Evolutionary conservation across 78 protist species (phyloP), one percentile per base, ranked within the genome.

Genomic region (Fonticula alba): DNA sequence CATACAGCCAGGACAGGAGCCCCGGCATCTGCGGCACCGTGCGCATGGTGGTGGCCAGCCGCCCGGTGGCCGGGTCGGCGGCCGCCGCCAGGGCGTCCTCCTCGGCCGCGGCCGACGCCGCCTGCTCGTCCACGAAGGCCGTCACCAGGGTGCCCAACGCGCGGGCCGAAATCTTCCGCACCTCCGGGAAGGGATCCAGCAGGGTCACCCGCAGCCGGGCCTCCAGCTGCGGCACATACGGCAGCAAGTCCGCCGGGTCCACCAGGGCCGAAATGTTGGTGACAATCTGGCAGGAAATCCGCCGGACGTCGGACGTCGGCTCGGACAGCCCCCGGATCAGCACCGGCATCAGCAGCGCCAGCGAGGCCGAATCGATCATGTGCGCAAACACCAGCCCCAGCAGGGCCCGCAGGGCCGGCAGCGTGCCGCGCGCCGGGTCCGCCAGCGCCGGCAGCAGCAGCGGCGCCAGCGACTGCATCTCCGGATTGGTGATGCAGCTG

Each of bases 361-460:
- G 80, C 64, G 97, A 84, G 2, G 98, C 85, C 17, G 92, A 80
- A 69, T 94, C 98, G 68, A 94, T 79, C 31, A 82, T 68, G 47
- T 86, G 89, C 26, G 73, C 81, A 58, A 87, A 91, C 27, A 73
- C 64, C 14, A 93, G 83, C 46, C 72, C 47, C 26, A 85, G 11
- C n/a, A 93, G 82, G 24, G 80, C 80, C 35, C 64, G 64, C 15
- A 93, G 71, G 13, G 83, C 73, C 31, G 47, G 59, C 41, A 61
- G 64, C 11, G 90, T 79, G 58, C 64, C 11, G 35, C n/a, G 11
- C 50, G 36, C 70, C 26, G 95, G 91, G 52, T 79, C 82, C 19
- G 47, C 31, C 49, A 87, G 67, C n/a, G 95, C 93, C 24, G 64
- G 64, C 37, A 91, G 57, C 19, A 90, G 47, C 36, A 72, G 15